Evolutionary conservation across 805 yeast genomes (phyloP), one percentile per base, ranked within the genome.

Genomic region (Yamadazyma philogaea): DNA sequence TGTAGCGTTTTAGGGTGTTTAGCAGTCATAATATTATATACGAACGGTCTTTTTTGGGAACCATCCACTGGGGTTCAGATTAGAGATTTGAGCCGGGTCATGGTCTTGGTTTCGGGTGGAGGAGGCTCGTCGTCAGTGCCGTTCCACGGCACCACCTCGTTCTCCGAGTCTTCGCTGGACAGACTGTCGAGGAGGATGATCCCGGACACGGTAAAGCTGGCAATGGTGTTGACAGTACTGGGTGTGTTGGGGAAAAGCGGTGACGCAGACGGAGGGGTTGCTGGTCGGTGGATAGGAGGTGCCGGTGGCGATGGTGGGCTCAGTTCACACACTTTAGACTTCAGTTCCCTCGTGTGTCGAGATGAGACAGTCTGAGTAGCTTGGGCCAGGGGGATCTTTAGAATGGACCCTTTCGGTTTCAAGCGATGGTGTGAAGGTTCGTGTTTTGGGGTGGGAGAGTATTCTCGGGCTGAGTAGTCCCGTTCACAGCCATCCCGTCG

Each of bases 321-420:
- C 12, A n/a, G 28, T 24, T 24, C 8, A 7, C 8, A n/a, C n/a
- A n/a, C n/a, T 7, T 24, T 24, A 24, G 12, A 4, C 28, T 5
- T 11, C 12, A 24, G 28, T 24, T n/a, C 12, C 28, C 12, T 24
- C 3, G 28, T 24, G 10, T 11, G 4, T 17, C 30, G 30, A 11
- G 20, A 6, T 24, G 8, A 30, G 38, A 34, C 16, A 8, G 7
- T 38, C 14, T 30, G 32, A 16, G 18, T 34, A 11, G 28, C 8
- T 24, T 24, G 28, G 4, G n/a, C 28, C 28, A 24, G 12, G 7
- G 37, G 36, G 11, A 51, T 42, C 51, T 69, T 69, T 38, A 70
- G 50, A n/a, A 70, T 70, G n/a, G 71, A 65, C 30, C 61, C 53
- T 48, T 66, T 65, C 1, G 75, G 75, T 49, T 66, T 62, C 28